phyloP scores from a whole-genome alignment of 2,329 filamentous ascomycete genomes.

The Taxawa tesnikishii region DNA sequence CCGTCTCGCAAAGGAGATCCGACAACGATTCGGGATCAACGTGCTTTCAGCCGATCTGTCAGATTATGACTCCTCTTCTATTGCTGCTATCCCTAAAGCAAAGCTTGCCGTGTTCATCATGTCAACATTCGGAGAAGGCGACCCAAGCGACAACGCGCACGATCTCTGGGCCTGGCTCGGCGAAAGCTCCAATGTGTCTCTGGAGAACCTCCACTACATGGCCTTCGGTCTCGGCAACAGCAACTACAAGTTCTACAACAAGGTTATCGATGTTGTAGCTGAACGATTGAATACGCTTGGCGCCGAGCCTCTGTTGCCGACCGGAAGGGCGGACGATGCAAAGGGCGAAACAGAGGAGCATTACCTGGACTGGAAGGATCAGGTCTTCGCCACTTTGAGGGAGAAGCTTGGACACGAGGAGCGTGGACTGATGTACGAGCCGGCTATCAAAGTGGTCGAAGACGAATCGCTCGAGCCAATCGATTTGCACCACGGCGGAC shows the following conservation, averaged over 20 bases:
- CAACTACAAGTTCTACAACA: constrained; percentile 64
- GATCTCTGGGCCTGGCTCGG: constrained; percentile 19
- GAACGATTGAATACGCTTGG: constrained; percentile 20
- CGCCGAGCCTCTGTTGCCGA: constrained; percentile 18
- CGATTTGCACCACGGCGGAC: constrained; percentile 18
- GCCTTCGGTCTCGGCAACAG: constrained; percentile 93
- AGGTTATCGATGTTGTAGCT: constrained; percentile 25
- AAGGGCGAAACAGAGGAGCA: constrained; percentile 30
- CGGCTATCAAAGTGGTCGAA: constrained; percentile 17
- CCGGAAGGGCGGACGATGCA: constrained; percentile 28
- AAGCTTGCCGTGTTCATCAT: constrained; percentile 16
- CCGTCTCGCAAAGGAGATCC: constrained; percentile 26
- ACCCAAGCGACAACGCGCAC: constrained; percentile 37
- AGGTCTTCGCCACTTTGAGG: constrained; percentile 20
- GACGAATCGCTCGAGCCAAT: constrained; percentile 13
- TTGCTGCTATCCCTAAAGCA: constrained; percentile 7
- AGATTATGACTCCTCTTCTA: constrained; percentile 28
- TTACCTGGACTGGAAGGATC: constrained; percentile 30
- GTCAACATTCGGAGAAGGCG: constrained; percentile 18
- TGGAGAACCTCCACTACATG: constrained; percentile 22
- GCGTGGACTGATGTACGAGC: constrained; percentile 21
- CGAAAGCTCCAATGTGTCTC: neutral
- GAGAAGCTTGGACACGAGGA: constrained; percentile 19
- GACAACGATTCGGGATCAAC: constrained; percentile 26
- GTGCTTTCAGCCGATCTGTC: constrained; percentile 31